Percentiles rank a stretch among this genome's conserved stretches.
These are phyloP conservation scores for Pilatotrama ljubarskyi DNA, from an alignment of 768 basidiomycete genomes.

Conservation along the genomic window DNA sequence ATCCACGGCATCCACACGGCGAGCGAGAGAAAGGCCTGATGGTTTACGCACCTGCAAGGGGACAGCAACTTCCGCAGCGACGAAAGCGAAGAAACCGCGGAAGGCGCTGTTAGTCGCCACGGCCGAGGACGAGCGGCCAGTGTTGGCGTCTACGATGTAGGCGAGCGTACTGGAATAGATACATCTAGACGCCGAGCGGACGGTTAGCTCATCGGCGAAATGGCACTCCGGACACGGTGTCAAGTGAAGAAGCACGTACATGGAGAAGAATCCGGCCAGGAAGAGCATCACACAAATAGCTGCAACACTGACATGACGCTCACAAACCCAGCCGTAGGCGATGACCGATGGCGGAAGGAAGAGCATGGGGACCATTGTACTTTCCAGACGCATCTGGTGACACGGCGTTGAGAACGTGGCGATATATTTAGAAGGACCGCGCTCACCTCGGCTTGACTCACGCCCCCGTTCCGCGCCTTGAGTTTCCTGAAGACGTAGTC, in stretches of 20 bases:
- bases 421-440: neutral
- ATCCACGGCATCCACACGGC: no score
- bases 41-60: constrained; percentile 58
- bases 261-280: constrained; percentile 68
- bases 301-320: constrained; percentile 62
- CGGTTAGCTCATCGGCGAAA: neutral
- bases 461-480: constrained; percentile 46
- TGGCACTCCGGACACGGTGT: neutral
- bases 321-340: constrained; percentile 75
- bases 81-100: constrained; percentile 67
- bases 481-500: constrained; percentile 48
- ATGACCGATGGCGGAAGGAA: constrained; percentile 61
- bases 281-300: constrained; percentile 74
- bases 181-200: constrained; percentile 36
- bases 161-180: constrained; percentile 74
- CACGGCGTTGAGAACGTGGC: neutral
- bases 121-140: constrained; percentile 74
- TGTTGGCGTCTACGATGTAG: constrained; percentile 86
- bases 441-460: constrained; percentile 63
- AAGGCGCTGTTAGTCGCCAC: constrained; percentile 77
- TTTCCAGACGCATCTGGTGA: constrained; percentile 68
- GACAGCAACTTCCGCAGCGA: constrained; percentile 70
- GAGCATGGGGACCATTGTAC: constrained; percentile 57
- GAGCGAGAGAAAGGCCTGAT: no score
- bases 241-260: constrained; percentile 46